phyloP scores from a whole-genome alignment of 2,329 filamentous ascomycete genomes.

The Trichoderma afroharzianum region DNA sequence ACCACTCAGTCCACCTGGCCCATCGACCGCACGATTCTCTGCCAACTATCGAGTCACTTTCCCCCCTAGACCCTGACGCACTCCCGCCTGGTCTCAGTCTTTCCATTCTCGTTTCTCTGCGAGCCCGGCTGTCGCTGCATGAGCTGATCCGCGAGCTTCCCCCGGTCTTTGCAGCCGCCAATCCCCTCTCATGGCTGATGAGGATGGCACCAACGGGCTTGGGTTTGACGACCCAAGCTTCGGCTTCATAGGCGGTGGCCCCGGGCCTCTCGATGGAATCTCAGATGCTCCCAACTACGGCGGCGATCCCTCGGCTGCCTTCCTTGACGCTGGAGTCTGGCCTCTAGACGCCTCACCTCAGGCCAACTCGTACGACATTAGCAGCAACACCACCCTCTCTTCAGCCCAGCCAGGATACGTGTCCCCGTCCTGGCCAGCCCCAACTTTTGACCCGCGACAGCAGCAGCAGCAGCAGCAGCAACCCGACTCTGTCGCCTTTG shows the following conservation, averaged over 20 bases:
- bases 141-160: constrained; percentile 14
- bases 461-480: constrained; percentile 21
- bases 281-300: constrained; percentile 30
- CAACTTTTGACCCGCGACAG: constrained; percentile 29
- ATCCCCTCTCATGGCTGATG: constrained; percentile 35
- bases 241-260: constrained; percentile 35
- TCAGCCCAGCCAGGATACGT: constrained; percentile 32
- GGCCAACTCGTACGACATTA: constrained; percentile 44
- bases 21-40: constrained; percentile 11
- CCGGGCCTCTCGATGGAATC: constrained; percentile 29
- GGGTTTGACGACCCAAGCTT: constrained; percentile 43
- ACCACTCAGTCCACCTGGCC: constrained; percentile 12
- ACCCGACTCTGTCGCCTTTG: constrained; percentile 32
- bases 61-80: constrained; percentile 9
- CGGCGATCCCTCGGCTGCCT: constrained; percentile 36
- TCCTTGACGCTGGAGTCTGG: constrained; percentile 39
- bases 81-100: constrained; percentile 10
- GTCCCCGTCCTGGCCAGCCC: constrained; percentile 34
- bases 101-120: background rate
- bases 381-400: constrained; percentile 36
- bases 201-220: constrained; percentile 39
- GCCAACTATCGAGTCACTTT: constrained; percentile 11
- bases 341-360: constrained; percentile 46
- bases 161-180: constrained; percentile 12
- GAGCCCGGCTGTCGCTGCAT: constrained; percentile 13